Conservation (phyloP, 106 monocot genomes). For the Posidonia australis region DNA sequence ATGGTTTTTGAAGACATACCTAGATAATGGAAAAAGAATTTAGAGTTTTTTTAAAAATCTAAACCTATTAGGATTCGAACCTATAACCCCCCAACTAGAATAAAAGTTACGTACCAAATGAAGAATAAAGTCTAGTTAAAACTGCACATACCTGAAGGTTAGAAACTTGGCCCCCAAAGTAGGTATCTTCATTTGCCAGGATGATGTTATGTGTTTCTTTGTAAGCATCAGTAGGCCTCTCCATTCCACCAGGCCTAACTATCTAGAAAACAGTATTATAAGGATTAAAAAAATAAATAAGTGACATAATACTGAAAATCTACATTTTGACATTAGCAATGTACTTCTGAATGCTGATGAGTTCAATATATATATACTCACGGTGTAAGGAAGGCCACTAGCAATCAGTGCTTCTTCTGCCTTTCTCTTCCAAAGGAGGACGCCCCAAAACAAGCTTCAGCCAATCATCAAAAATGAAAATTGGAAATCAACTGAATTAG, state of each 20-base stretch:
- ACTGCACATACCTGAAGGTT: conserved; percentile 70
- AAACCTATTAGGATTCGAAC: background rate
- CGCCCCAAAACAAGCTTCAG: conserved; percentile 95
- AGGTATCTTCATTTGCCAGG: conserved; percentile 78
- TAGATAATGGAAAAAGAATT: no score
- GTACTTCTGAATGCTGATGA: background rate
- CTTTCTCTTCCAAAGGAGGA: conserved; percentile 80
- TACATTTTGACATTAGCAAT: background rate
- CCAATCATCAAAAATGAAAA: background rate
- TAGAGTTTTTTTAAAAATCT: no score
- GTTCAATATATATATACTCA: conserved; percentile 12
- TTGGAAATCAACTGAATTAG: background rate
- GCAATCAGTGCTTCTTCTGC: conserved; percentile 86
- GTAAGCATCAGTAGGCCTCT: conserved; percentile 88
- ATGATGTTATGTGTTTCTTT: conserved; percentile 94
- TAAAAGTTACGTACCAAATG: background rate
- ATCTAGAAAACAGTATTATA: conserved; percentile 34
- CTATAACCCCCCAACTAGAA: no score
- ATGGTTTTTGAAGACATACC: no score
- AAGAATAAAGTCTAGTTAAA: background rate
- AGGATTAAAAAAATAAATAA: background rate
- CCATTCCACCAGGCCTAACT: conserved; percentile 97
- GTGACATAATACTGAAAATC: background rate
- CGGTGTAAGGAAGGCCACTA: conserved; percentile 90
- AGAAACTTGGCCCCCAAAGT: conserved; percentile 85